A percentile compares a stretch with the other conserved stretches of the same genome.
phyloP scores from a whole-genome alignment of 2,329 filamentous ascomycete species.

The Pseudocercospora eumusae region DNA sequence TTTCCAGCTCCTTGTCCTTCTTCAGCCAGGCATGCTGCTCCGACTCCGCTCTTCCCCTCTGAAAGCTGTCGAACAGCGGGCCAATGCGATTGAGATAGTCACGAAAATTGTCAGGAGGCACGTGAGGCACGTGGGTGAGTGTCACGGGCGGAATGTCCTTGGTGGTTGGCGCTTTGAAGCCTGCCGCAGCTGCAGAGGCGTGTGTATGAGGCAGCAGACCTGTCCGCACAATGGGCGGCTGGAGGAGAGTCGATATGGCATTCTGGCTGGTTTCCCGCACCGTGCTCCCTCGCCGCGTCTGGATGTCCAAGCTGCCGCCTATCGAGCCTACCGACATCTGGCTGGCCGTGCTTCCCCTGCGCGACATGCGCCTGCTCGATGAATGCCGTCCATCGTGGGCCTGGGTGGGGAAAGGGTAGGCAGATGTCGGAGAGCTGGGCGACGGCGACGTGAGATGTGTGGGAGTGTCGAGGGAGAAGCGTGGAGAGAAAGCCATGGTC shows the following conservation, averaged over 20 bases:
- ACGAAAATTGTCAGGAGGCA: slow-evolving; percentile 78
- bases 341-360: slow-evolving; percentile 81
- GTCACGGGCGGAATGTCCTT: slow-evolving; percentile 92
- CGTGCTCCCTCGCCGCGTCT: slow-evolving; percentile 59
- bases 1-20: slow-evolving; percentile 47
- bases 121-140: slow-evolving; percentile 80
- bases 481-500: slow-evolving; percentile 58
- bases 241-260: slow-evolving; percentile 91
- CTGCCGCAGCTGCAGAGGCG: slow-evolving; percentile 64
- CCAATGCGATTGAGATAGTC: slow-evolving; percentile 84
- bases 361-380: slow-evolving; percentile 53
- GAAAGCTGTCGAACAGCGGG: slow-evolving; percentile 83
- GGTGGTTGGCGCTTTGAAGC: slow-evolving; percentile 71
- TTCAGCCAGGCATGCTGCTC: slow-evolving; percentile 57
- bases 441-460: slow-evolving; percentile 47
- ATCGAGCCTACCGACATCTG: slow-evolving; percentile 74
- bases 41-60: slow-evolving; percentile 75
- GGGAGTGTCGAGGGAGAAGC: slow-evolving; percentile 52
- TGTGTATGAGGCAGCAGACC: slow-evolving; percentile 78
- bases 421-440: slow-evolving; percentile 43
- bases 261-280: slow-evolving; percentile 79
- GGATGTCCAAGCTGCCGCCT: slow-evolving; percentile 76
- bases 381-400: slow-evolving; percentile 56
- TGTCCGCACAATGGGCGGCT: slow-evolving; percentile 85
- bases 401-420: slow-evolving; percentile 58